Percentiles rank a stretch among this genome's conserved stretches.
phyloP scores from a whole-genome alignment of 2,329 filamentous ascomycete species.

The Phaeophleospora eucalypticola region DNA sequence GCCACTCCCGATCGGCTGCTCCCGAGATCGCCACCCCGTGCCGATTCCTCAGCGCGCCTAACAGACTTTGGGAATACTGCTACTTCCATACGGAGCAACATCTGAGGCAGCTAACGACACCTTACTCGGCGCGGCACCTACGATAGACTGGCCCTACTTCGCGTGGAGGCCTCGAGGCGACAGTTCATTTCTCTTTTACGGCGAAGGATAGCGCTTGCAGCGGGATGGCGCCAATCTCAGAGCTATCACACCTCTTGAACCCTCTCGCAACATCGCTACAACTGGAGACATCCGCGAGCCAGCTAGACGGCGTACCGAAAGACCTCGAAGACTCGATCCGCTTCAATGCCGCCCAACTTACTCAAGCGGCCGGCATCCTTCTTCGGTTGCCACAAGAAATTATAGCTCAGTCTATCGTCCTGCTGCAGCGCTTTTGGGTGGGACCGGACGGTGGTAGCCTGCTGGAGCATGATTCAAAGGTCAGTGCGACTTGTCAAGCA shows the following conservation, averaged over 20 bases:
- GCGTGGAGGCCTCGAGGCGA: no score
- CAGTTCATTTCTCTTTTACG: no score
- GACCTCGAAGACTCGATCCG: slow-evolving; percentile 70
- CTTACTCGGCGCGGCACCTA: no score
- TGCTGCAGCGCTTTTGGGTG: slow-evolving; percentile 79
- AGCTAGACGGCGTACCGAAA: slow-evolving; percentile 55
- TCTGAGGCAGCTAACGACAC: no score
- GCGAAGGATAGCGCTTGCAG: no score
- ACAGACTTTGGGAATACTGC: no score
- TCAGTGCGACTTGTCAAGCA: slow-evolving; percentile 12
- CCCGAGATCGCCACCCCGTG: no score
- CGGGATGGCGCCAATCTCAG: slow-evolving; percentile 27
- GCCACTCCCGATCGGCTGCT: no score
- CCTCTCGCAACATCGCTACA: slow-evolving; percentile 69
- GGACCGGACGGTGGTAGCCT: slow-evolving; percentile 49
- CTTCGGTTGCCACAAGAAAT: slow-evolving; percentile 80
- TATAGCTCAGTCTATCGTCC: slow-evolving; percentile 77
- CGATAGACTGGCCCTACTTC: no score
- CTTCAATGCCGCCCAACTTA: slow-evolving; percentile 67
- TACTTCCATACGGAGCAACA: no score
- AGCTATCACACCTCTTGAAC: slow-evolving; percentile 56
- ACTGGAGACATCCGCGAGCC: slow-evolving; percentile 56
- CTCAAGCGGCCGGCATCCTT: slow-evolving; percentile 74
- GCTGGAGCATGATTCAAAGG: slow-evolving; percentile 51
- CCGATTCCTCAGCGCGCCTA: no score